Base-by-base conservation (phyloP, 2,329 filamentous ascomycete species). In the Paramyrothecium roridum region DNA sequence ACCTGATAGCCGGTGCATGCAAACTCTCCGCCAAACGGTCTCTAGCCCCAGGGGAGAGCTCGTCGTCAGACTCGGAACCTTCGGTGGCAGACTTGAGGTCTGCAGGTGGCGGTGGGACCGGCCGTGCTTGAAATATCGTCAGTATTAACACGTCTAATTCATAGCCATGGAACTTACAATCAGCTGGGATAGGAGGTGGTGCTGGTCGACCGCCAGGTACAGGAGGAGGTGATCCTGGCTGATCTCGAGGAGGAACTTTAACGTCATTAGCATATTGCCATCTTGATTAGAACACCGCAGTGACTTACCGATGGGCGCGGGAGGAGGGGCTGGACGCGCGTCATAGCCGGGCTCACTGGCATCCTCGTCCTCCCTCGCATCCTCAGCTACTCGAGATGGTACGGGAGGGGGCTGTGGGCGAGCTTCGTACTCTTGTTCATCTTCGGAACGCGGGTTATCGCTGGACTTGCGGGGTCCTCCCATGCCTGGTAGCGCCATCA, bases 1-100 rank as follows among this genome's bases (percentile, higher is more conserved):
- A 76, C 54, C 63, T 70, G 52, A 67, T 56, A 78, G 75, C 40
- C 79, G 75, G 54, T 79, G 77, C 26, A 78, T 77, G 21, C 67
- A 66, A 52, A 21, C 73, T 74, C 37, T 77, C 73, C 20, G 79
- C 53, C 65, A 73, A 63, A 60, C 80, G 71, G 52, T 77, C 72
- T 61, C 73, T 70, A 64, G 80, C 67, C 65, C 73, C 72, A 53
- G 78, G 76, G 11, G 89, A 91, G 64, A 92, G 76, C 70, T 97
- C 93, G 69, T 97, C 93, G 63, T 96, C 93, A 47, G 93, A 95
- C 68, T 89, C 90, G 2, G 91, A 96, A 30, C 91, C 92, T 57
- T 88, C 82, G 56, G 86, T 91, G 48, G 86, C 86, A 45, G 90
- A 90, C 50, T 81, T 78, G 17, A 83, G 67, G 47, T 77, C 76